phyloP scores from a whole-genome alignment of 495 filamentous ascomycete genomes.

The Amniculicola lignicola region DNA sequence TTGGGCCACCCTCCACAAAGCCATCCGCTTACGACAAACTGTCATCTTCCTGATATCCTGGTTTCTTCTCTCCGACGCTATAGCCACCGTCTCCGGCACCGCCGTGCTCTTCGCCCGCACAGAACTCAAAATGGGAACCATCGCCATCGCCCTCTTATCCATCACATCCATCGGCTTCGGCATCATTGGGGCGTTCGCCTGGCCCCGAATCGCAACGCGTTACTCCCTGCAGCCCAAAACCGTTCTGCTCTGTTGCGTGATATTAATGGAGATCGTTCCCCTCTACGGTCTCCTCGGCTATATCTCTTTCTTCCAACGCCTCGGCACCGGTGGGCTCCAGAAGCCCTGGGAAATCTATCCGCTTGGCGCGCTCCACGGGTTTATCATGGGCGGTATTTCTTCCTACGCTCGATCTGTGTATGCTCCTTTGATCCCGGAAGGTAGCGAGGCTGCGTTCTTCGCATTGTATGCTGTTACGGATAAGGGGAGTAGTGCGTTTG shows the following conservation, averaged over 20 bases:
- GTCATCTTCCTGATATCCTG: slow-evolving; percentile 79
- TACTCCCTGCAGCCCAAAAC: slow-evolving; percentile 20
- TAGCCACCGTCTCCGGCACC: slow-evolving; percentile 91
- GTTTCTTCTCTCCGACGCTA: slow-evolving; percentile 89
- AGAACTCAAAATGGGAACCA: slow-evolving; percentile 66
- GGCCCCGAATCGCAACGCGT: slow-evolving; percentile 27
- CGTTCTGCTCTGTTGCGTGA: slow-evolving; percentile 30
- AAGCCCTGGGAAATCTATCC: slow-evolving; percentile 40
- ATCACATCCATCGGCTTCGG: slow-evolving; percentile 35
- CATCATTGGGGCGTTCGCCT: slow-evolving; percentile 37
- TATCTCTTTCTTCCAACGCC: slow-evolving; percentile 29
- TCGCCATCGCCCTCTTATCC: slow-evolving; percentile 33
- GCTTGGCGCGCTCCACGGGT: slow-evolving; percentile 34
- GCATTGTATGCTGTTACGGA: slow-evolving; percentile 40
- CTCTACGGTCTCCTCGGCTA: slow-evolving; percentile 39
- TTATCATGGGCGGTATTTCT: slow-evolving; percentile 38
- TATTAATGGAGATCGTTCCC: slow-evolving; percentile 36
- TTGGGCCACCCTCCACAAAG: slow-evolving; percentile 69
- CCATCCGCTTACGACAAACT: slow-evolving; percentile 76
- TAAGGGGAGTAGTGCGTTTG: slow-evolving; percentile 37
- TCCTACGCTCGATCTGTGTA: slow-evolving; percentile 35
- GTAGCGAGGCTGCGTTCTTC: slow-evolving; percentile 39
- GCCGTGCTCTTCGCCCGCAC: slow-evolving; percentile 92
- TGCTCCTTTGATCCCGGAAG: slow-evolving; percentile 38
- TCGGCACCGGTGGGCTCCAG: slow-evolving; percentile 36